Evolutionary conservation across 768 basidiomycete species (phyloP).

Genomic region (Leccinellum albellum): DNA sequence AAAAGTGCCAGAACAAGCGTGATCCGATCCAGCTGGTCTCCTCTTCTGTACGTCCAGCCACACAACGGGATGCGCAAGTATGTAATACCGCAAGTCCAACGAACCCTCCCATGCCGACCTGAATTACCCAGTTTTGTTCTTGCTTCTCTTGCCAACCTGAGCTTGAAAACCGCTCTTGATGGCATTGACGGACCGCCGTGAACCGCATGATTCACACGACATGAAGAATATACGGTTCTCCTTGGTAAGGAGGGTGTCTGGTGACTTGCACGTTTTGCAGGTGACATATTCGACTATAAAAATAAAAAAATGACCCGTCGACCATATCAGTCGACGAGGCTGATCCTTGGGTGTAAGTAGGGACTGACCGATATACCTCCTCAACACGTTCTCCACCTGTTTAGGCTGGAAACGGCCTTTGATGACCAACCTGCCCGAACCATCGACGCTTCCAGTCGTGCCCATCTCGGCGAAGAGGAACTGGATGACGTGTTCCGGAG

Average conservation of each 20-base stretch:
- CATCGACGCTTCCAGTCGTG: constrained; percentile 94
- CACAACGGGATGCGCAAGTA: neutral
- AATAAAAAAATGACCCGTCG: neutral
- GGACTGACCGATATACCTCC: constrained; percentile 88
- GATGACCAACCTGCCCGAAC: constrained; percentile 88
- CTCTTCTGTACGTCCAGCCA: constrained; percentile 2
- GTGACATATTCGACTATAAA: constrained; percentile 91
- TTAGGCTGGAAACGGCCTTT: constrained; percentile 98
- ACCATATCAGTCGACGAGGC: neutral
- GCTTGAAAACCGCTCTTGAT: constrained; percentile 99
- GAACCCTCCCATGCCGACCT: constrained; percentile 30
- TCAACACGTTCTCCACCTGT: constrained; percentile 93
- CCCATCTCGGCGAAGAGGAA: constrained; percentile 98
- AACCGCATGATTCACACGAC: constrained; percentile 88
- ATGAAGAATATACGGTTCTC: constrained; percentile 99
- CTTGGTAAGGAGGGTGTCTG: constrained; percentile 93
- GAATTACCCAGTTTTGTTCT: constrained; percentile 65
- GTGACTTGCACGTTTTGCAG: constrained; percentile 99
- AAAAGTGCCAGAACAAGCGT: constrained; percentile 5
- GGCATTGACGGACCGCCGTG: constrained; percentile 84
- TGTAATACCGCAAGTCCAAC: neutral
- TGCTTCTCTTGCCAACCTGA: constrained; percentile 85
- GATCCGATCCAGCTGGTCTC: neutral
- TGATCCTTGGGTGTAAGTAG: neutral
- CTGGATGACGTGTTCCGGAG: constrained; percentile 96